A percentile compares a stretch with the other conserved stretches of the same genome.
These are phyloP conservation scores for Adansonia digitata DNA, from an alignment of 345 rosid genomes.

Conservation along the genomic window DNA sequence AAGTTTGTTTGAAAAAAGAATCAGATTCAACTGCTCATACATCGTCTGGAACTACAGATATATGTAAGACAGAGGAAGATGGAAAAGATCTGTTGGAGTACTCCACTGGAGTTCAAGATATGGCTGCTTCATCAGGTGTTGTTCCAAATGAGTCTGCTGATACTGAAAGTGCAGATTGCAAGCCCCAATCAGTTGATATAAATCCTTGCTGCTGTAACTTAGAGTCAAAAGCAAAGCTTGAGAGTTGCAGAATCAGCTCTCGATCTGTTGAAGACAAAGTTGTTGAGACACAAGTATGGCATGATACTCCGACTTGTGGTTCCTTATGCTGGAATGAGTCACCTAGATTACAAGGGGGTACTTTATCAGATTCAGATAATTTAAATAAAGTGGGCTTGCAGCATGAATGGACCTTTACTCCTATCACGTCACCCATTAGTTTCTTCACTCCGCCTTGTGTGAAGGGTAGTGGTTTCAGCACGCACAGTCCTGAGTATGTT, in stretches of 20 bases:
- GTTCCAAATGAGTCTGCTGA: slow-evolving; percentile 38
- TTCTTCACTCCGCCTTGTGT: neutral
- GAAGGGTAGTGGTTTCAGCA: slow-evolving; percentile 9
- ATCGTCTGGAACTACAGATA: slow-evolving; percentile 41
- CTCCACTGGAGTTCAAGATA: slow-evolving; percentile 32
- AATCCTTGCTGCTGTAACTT: slow-evolving; percentile 28
- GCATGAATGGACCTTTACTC: neutral
- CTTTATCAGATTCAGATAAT: slow-evolving; percentile 32
- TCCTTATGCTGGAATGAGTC: slow-evolving; percentile 44
- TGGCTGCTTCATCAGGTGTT: slow-evolving; percentile 37
- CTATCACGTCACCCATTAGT: neutral
- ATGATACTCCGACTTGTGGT: slow-evolving; percentile 43
- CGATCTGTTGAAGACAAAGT: slow-evolving; percentile 24
- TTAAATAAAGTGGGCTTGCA: neutral
- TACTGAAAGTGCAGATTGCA: slow-evolving; percentile 48
- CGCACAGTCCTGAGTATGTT: slow-evolving; percentile 64
- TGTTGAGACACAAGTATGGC: slow-evolving; percentile 19
- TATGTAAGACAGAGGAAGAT: slow-evolving; percentile 42
- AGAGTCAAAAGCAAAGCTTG: slow-evolving; percentile 33
- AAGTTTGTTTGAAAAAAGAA: slow-evolving; percentile 32
- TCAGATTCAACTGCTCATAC: slow-evolving; percentile 48
- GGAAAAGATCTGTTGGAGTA: slow-evolving; percentile 42
- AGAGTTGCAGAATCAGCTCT: slow-evolving; percentile 23
- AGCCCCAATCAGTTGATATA: slow-evolving; percentile 22
- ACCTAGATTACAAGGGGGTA: slow-evolving; percentile 34